Percentiles rank a stretch among this genome's conserved stretches.
phyloP scores from a whole-genome alignment of 805 yeast species.

The Lachancea sp. region DNA sequence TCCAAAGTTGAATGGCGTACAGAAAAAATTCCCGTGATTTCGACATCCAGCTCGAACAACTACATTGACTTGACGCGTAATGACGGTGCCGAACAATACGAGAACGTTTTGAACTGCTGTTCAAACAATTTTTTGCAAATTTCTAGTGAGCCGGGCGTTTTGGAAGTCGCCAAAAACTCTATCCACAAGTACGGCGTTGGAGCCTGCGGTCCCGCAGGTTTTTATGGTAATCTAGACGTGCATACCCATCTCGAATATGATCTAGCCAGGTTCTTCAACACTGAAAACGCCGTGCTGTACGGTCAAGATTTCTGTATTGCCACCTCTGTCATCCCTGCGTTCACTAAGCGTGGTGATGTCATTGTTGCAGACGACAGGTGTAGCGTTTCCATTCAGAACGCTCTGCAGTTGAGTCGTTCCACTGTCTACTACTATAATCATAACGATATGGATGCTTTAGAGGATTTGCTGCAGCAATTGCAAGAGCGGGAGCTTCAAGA shows the following conservation, averaged over 20 bases:
- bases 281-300: conserved; percentile 74
- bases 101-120: conserved; percentile 55
- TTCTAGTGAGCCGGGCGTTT: conserved; percentile 42
- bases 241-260: conserved; percentile 76
- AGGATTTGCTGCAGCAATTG: conserved; percentile 55
- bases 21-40: conserved; percentile 54
- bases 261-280: conserved; percentile 66
- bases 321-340: conserved; percentile 85
- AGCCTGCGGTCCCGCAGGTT: conserved; percentile 97
- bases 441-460: conserved; percentile 80
- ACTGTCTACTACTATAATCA: conserved; percentile 70
- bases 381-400: conserved; percentile 76
- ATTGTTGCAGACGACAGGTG: conserved; percentile 81
- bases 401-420: conserved; percentile 79
- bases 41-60: conserved; percentile 44
- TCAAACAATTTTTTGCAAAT: conserved; percentile 67
- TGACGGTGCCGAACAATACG: conserved; percentile 25
- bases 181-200: conserved; percentile 84
- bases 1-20: conserved; percentile 55
- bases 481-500: conserved; percentile 55
- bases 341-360: conserved; percentile 90
- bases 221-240: conserved; percentile 91
- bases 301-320: conserved; percentile 91
- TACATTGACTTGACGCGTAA: conserved; percentile 24
- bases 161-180: conserved; percentile 47